These are phyloP conservation scores for Leucocoprinus leucothites DNA, from an alignment of 768 basidiomycete genomes.

Conservation along the genomic window DNA sequence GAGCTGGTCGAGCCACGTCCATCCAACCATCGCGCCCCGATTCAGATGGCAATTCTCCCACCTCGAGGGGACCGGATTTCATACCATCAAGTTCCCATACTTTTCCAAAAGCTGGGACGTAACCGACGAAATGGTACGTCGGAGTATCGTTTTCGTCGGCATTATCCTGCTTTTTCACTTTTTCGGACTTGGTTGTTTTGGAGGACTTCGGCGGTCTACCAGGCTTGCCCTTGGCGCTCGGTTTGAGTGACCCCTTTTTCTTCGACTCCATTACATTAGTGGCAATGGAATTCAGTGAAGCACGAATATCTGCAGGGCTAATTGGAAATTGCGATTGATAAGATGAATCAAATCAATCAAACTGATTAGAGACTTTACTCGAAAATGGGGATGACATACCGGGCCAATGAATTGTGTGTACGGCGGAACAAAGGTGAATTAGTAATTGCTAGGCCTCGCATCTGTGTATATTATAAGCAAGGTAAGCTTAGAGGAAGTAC, in stretches of 20 bases:
- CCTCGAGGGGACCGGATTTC: conserved; percentile 59
- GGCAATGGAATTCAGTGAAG: conserved; percentile 44
- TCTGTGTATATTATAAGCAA: conserved; percentile 30
- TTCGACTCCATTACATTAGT: conserved; percentile 40
- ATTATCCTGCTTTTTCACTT: conserved; percentile 15
- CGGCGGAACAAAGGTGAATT: conserved; percentile 52
- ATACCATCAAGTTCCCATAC: conserved; percentile 74
- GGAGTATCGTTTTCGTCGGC: conserved; percentile 37
- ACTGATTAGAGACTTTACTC: not conserved
- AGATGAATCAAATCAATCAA: not conserved
- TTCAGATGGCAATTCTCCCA: conserved; percentile 44
- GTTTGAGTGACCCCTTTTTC: conserved; percentile 26
- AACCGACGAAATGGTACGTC: conserved; percentile 63
- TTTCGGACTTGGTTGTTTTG: conserved; percentile 8
- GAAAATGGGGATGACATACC: conserved; percentile 33
- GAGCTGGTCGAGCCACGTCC: conserved; percentile 57
- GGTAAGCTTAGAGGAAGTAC: not conserved
- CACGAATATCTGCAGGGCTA: conserved; percentile 59
- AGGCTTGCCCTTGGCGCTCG: not conserved
- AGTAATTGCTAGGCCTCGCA: conserved; percentile 61
- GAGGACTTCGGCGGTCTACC: not conserved
- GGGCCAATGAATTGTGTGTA: conserved; percentile 57
- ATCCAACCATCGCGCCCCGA: conserved; percentile 42
- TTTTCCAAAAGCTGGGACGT: conserved; percentile 57
- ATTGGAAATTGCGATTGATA: conserved; percentile 2